Percentiles rank a stretch among this genome's conserved stretches.
phyloP scores from a whole-genome alignment of 345 rosid species.

The Boechera retrofracta region DNA sequence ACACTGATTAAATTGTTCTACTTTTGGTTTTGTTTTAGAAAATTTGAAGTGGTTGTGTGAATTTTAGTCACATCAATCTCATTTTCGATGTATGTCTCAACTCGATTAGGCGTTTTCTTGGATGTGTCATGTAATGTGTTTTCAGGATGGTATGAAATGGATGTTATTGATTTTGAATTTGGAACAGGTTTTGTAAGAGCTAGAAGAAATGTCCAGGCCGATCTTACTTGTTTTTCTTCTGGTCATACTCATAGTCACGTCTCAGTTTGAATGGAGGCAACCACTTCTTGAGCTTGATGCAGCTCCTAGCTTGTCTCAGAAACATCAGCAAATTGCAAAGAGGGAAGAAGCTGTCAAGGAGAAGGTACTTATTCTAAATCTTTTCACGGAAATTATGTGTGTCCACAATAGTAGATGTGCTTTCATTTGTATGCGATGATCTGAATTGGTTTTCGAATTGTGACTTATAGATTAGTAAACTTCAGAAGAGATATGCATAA shows the following conservation, averaged over 20 bases:
- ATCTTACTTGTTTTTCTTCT: conserved; percentile 76
- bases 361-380: conserved; percentile 57
- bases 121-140: conserved; percentile 3
- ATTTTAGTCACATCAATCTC: not conserved
- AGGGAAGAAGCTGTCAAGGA: conserved; percentile 82
- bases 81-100: not conserved
- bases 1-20: not conserved
- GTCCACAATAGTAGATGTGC: not conserved
- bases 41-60: not conserved
- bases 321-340: conserved; percentile 61
- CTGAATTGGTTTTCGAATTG: conserved; percentile 1
- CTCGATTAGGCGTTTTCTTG: not conserved
- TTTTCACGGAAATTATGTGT: not conserved
- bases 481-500: not conserved
- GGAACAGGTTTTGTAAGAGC: conserved; percentile 52
- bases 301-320: conserved; percentile 54
- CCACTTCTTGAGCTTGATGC: conserved; percentile 74
- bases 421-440: not conserved
- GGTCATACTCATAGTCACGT: conserved; percentile 75
- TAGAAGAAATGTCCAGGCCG: conserved; percentile 75
- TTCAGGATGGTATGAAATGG: conserved; percentile 13
- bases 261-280: conserved; percentile 95
- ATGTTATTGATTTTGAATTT: conserved; percentile 2
- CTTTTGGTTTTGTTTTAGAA: not conserved
- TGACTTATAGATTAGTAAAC: not conserved